Conservation (phyloP, 2,329 filamentous ascomycete species). For the Aspergillus ochraceus region DNA sequence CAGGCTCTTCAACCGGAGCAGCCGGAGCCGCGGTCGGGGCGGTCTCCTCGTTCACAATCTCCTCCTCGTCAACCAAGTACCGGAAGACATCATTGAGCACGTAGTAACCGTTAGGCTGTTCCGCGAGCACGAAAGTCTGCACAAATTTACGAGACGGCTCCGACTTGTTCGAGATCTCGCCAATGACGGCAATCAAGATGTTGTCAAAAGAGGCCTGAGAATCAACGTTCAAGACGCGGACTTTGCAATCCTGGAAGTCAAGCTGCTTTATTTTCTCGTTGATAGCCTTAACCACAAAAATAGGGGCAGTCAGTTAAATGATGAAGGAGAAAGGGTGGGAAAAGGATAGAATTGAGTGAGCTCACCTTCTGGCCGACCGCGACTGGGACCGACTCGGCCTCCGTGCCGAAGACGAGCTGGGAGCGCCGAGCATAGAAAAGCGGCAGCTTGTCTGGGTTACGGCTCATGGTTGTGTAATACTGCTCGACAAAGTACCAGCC, state of each 20-base stretch:
- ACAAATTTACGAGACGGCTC: slow-evolving; percentile 93
- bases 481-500: slow-evolving; percentile 99
- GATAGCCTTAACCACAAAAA: slow-evolving; percentile 68
- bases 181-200: slow-evolving; percentile 97
- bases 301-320: slow-evolving; percentile 17
- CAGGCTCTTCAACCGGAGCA: slow-evolving; percentile 15
- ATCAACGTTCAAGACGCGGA: slow-evolving; percentile 96
- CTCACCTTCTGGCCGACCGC: slow-evolving; percentile 83
- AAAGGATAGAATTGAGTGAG: slow-evolving; percentile 19
- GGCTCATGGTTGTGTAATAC: slow-evolving; percentile 97
- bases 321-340: background rate
- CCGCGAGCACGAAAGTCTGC: slow-evolving; percentile 94
- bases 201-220: slow-evolving; percentile 89
- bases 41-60: slow-evolving; percentile 49
- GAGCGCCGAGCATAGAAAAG: slow-evolving; percentile 97
- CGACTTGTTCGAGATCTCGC: slow-evolving; percentile 93
- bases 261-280: slow-evolving; percentile 91
- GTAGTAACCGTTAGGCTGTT: slow-evolving; percentile 96
- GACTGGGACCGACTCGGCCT: slow-evolving; percentile 84
- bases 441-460: slow-evolving; percentile 87
- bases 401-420: slow-evolving; percentile 88
- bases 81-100: slow-evolving; percentile 98
- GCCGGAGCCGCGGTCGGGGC: slow-evolving; percentile 41
- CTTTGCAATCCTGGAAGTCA: slow-evolving; percentile 96
- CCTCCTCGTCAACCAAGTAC: slow-evolving; percentile 79